phyloP scores from a whole-genome alignment of 2,329 filamentous ascomycete genomes.

The Botrytis porri region DNA sequence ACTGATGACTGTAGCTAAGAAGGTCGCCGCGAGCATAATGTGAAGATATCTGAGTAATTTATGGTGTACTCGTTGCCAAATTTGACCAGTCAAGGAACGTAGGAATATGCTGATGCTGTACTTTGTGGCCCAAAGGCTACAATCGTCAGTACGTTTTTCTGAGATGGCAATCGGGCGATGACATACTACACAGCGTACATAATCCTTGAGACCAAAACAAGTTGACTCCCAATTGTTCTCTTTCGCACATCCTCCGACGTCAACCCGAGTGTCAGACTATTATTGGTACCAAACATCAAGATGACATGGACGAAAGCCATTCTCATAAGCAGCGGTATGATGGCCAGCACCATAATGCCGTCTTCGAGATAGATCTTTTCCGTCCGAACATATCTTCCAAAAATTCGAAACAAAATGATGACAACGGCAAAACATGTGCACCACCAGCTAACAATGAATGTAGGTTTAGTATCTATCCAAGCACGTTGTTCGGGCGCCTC shows the following conservation, averaged over 20 bases:
- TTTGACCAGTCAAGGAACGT: slow-evolving; percentile 73
- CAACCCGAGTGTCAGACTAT: slow-evolving; percentile 57
- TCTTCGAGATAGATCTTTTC: slow-evolving; percentile 86
- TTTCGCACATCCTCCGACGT: slow-evolving; percentile 57
- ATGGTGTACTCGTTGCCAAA: slow-evolving; percentile 76
- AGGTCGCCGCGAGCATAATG: slow-evolving; percentile 70
- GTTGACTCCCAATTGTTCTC: slow-evolving; percentile 69
- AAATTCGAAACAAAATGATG: slow-evolving; percentile 76
- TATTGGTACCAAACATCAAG: slow-evolving; percentile 87
- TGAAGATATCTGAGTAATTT: slow-evolving; percentile 68
- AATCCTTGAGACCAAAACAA: slow-evolving; percentile 78
- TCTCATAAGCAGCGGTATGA: slow-evolving; percentile 75
- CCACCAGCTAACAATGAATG: slow-evolving; percentile 93
- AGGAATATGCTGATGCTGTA: slow-evolving; percentile 86
- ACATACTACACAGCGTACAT: slow-evolving; percentile 86
- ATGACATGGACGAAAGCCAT: slow-evolving; percentile 86
- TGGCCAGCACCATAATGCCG: slow-evolving; percentile 73
- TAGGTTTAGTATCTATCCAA: slow-evolving; percentile 66
- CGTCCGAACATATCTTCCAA: slow-evolving; percentile 80
- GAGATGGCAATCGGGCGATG: slow-evolving; percentile 6
- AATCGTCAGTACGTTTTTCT: slow-evolving; percentile 6
- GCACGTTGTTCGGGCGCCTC: slow-evolving; percentile 29
- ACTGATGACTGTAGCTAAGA: slow-evolving; percentile 73
- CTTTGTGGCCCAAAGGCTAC: slow-evolving; percentile 87
- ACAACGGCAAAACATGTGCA: slow-evolving; percentile 75